A percentile compares a stretch with the other conserved stretches of the same genome.
Evolutionary conservation across 441 rosid genomes (phyloP).

Genomic region (Syzygium malaccense): DNA sequence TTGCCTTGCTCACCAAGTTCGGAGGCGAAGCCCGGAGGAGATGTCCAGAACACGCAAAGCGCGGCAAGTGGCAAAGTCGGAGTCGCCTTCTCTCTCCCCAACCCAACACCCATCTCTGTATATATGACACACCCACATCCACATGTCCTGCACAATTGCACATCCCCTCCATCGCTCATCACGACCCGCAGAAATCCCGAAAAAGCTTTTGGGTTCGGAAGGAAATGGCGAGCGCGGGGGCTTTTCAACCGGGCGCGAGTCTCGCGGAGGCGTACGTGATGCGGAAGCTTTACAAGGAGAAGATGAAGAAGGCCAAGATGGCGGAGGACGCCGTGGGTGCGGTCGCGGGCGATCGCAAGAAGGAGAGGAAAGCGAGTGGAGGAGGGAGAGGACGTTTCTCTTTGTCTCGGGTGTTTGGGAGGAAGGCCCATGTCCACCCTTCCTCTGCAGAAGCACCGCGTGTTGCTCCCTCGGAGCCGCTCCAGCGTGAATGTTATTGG

Average conservation of each 20-base stretch:
- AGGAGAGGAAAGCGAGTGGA: background rate
- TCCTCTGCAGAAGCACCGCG: background rate
- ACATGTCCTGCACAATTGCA: background rate
- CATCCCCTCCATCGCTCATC: background rate
- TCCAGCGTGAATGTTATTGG: background rate
- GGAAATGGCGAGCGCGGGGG: background rate
- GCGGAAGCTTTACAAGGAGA: background rate
- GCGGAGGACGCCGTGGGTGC: background rate
- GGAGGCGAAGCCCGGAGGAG: background rate
- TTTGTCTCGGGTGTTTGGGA: background rate
- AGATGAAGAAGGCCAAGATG: background rate
- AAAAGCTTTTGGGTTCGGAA: background rate
- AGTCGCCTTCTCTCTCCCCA: background rate
- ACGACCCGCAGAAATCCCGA: background rate
- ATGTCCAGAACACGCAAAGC: background rate
- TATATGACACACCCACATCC: background rate
- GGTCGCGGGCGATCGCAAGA: background rate
- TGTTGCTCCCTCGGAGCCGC: background rate
- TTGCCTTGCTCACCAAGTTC: background rate
- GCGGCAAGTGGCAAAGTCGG: background rate
- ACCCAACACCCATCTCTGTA: background rate
- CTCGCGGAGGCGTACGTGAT: background rate
- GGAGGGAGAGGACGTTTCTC: background rate
- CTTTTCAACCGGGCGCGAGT: background rate
- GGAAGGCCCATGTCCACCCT: background rate